These are phyloP conservation scores for Tephrocybe rancida DNA, from an alignment of 768 basidiomycete genomes.

Conservation along the genomic window DNA sequence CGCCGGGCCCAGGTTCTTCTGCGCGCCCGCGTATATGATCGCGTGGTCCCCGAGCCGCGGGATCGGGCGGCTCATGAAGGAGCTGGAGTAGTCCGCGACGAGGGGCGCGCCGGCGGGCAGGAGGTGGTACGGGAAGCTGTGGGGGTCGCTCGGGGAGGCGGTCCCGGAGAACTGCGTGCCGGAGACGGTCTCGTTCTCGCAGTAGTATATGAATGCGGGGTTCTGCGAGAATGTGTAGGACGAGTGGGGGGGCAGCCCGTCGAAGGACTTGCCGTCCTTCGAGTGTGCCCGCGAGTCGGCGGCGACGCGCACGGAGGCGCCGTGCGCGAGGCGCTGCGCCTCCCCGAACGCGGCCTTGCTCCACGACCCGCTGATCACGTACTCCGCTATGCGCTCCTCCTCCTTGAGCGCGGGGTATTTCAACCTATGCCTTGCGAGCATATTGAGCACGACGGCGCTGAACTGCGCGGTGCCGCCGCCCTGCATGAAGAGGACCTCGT, in stretches of 20 bases:
- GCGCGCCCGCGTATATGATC: conserved; percentile 94
- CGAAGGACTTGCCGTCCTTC: conserved; percentile 68
- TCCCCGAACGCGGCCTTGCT: conserved; percentile 85
- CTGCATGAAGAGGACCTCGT: conserved; percentile 89
- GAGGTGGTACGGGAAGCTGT: conserved; percentile 82
- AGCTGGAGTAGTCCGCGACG: conserved; percentile 94
- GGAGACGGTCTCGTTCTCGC: conserved; percentile 98
- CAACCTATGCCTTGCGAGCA: conserved; percentile 84
- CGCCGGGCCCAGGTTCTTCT: conserved; percentile 97
- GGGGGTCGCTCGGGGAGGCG: conserved; percentile 45
- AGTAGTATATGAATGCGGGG: conserved; percentile 94
- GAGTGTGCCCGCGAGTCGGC: conserved; percentile 68
- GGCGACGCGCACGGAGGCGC: conserved; percentile 62
- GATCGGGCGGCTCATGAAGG: conserved; percentile 95
- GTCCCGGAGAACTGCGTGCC: conserved; percentile 81
- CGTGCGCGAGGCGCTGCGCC: conserved; percentile 68
- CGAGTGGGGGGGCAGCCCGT: conserved; percentile 74
- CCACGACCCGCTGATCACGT: conserved; percentile 93
- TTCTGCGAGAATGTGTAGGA: conserved; percentile 77
- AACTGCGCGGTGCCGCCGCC: conserved; percentile 94
- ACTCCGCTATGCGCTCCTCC: conserved; percentile 73
- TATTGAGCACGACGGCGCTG: conserved; percentile 88
- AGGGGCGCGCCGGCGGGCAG: conserved; percentile 65
- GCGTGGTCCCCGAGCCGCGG: conserved; percentile 87
- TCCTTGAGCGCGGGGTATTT: conserved; percentile 60